A percentile compares a stretch with the other conserved stretches of the same genome.
Evolutionary conservation across 495 filamentous ascomycete genomes (phyloP).

Genomic region (Rhypophila decipiens): DNA sequence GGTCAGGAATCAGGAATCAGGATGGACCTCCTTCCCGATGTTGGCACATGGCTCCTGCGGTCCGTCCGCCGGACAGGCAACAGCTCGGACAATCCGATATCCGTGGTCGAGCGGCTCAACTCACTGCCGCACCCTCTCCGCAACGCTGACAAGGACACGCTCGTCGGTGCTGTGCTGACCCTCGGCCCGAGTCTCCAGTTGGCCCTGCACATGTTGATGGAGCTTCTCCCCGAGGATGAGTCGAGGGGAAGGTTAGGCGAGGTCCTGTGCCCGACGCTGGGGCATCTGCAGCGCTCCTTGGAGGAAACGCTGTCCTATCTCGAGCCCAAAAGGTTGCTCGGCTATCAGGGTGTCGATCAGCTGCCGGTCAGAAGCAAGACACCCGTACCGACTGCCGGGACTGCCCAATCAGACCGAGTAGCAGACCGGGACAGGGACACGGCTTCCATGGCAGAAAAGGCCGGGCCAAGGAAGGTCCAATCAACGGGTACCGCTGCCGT

Average conservation of each 20-base stretch:
- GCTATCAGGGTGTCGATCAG: not conserved
- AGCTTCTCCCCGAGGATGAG: constrained; percentile 22
- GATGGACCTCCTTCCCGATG: constrained; percentile 22
- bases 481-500: not conserved
- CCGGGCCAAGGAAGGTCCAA: too few relatives aligned
- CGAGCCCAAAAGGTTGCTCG: not conserved
- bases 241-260: constrained; percentile 22
- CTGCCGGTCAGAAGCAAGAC: not conserved
- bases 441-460: too few relatives aligned
- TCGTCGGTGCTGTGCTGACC: constrained; percentile 23
- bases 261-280: constrained; percentile 22
- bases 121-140: constrained; percentile 12
- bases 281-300: constrained; percentile 16
- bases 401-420: too few relatives aligned
- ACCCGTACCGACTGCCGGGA: too few relatives aligned
- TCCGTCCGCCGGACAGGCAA: constrained; percentile 14
- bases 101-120: constrained; percentile 19
- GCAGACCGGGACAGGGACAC: too few relatives aligned
- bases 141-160: constrained; percentile 20
- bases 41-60: constrained; percentile 20
- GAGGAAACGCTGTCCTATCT: constrained; percentile 14
- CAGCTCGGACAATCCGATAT: constrained; percentile 16
- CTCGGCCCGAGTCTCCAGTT: constrained; percentile 21
- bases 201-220: constrained; percentile 20
- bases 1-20: not conserved